phyloP scores from a whole-genome alignment of 345 rosid species.

The Rhodamnia argentea region DNA sequence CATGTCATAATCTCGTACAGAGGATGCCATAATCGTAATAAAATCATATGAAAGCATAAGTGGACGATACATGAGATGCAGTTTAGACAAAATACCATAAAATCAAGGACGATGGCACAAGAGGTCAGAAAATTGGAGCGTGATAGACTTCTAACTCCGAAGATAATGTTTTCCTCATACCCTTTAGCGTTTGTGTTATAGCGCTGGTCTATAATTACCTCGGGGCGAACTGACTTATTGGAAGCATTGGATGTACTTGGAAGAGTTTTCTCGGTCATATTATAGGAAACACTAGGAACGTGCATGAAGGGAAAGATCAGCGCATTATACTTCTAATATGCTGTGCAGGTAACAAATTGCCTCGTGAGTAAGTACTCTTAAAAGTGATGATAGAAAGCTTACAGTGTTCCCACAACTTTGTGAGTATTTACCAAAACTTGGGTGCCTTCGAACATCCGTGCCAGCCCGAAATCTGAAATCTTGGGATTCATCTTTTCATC shows the following conservation, averaged over 20 bases:
- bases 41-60: no score
- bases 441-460: constrained; percentile 12
- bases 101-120: background rate
- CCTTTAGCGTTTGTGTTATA: background rate
- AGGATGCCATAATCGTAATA: background rate
- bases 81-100: no score
- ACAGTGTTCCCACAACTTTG: constrained; percentile 14
- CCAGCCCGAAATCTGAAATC: constrained; percentile 32
- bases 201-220: background rate
- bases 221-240: background rate
- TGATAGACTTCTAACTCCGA: background rate
- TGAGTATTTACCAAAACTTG: constrained; percentile 4
- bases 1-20: background rate
- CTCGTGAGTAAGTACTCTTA: background rate
- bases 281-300: background rate
- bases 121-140: background rate
- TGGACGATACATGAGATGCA: background rate
- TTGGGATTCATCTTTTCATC: constrained; percentile 19
- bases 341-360: background rate
- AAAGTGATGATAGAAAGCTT: background rate
- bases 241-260: background rate
- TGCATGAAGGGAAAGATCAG: background rate
- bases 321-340: background rate
- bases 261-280: background rate
- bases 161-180: background rate